Evolutionary conservation across 139 green algal genomes (phyloP).

Genomic region (Asterochloris sp.): DNA sequence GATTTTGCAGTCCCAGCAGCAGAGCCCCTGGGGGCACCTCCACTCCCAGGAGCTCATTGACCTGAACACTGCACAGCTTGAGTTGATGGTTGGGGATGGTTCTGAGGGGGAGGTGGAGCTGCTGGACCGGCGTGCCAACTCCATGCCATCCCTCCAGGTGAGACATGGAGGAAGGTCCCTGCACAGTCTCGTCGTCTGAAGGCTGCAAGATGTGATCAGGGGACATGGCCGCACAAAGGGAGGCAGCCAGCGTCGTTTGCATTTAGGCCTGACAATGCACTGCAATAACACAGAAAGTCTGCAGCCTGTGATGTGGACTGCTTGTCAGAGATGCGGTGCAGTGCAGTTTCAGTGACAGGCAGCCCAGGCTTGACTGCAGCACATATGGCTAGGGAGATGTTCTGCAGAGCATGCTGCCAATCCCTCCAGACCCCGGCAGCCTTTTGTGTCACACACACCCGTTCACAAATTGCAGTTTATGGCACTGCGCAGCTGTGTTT

Average conservation of each 20-base stretch:
- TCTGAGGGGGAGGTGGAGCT: not conserved
- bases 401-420: not conserved
- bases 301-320: too few species aligned
- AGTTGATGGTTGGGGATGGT: not conserved
- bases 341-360: too few species aligned
- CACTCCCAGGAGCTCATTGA: not conserved
- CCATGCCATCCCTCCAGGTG: slow-evolving; percentile 10
- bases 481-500: not conserved
- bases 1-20: not conserved
- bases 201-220: not conserved
- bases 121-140: not conserved
- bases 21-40: not conserved
- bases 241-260: too few species aligned
- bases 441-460: not conserved
- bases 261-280: too few species aligned
- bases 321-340: too few species aligned
- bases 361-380: too few species aligned
- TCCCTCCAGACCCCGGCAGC: not conserved
- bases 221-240: too few species aligned
- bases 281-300: too few species aligned
- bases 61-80: not conserved
- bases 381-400: too few species aligned
- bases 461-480: not conserved
- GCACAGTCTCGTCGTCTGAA: too few species aligned
- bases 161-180: too few species aligned